Percentiles rank a stretch among this genome's conserved stretches.
Conservation (phyloP, 2,329 filamentous ascomycete species). For the Stenocarpella maydis region DNA sequence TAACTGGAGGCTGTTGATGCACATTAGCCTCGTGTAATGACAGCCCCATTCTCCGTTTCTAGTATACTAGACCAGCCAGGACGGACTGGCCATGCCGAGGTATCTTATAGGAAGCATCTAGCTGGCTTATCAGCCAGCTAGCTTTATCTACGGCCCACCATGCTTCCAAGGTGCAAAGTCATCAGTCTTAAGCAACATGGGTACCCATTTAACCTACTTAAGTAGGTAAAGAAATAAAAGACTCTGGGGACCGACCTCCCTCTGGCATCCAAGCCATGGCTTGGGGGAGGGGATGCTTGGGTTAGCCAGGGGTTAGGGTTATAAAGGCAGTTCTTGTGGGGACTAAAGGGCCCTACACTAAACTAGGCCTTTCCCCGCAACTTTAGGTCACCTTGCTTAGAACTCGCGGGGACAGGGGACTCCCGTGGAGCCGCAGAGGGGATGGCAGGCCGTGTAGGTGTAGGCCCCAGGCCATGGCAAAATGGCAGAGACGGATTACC, state of each 20-base stretch:
- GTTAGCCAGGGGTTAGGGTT: not conserved
- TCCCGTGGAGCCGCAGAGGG: slow-evolving; percentile 10
- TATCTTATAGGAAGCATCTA: no score
- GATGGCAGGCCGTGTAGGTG: not conserved
- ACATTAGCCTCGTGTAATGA: not conserved
- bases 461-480: not conserved
- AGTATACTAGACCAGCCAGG: not conserved
- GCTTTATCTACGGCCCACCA: no score
- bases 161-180: no score
- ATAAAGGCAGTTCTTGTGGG: no score
- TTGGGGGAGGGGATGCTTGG: fast-evolving
- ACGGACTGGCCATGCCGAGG: not conserved
- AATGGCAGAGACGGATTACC: slow-evolving; percentile 18
- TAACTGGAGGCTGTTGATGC: not conserved
- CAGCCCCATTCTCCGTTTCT: no score
- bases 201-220: no score
- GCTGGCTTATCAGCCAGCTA: no score
- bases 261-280: no score
- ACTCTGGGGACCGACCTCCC: no score
- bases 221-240: not conserved
- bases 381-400: not conserved
- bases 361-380: slow-evolving; percentile 9
- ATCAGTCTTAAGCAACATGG: no score
- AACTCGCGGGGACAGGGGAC: slow-evolving; percentile 13
- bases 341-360: no score